Evolutionary conservation across 1,284 basidiomycete genomes (phyloP).

Genomic region (Mycena sp.): DNA sequence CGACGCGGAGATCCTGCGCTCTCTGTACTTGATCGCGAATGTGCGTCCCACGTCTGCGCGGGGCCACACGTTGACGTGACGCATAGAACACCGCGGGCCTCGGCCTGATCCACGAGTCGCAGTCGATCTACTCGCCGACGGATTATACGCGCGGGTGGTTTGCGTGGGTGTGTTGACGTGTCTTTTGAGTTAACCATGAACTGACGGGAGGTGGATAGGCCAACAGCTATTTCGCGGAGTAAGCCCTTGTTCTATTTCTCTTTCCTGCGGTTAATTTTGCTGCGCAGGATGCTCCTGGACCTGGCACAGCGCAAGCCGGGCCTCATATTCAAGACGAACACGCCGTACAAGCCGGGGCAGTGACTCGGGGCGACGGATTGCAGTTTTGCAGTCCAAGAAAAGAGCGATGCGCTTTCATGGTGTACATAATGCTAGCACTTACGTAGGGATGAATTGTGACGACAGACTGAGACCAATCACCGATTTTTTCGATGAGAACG

Average conservation of each 20-base stretch:
- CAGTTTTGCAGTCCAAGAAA: not conserved
- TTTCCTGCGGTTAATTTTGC: no score
- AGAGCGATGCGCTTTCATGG: no score
- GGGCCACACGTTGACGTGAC: no score
- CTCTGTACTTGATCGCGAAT: slow-evolving; percentile 71
- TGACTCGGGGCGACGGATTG: not conserved
- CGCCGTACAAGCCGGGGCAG: slow-evolving; percentile 57
- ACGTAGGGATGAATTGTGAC: no score
- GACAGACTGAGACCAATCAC: no score
- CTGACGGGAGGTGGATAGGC: slow-evolving; percentile 36
- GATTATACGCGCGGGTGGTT: slow-evolving; percentile 85
- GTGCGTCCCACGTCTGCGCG: slow-evolving; percentile 49
- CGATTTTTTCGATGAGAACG: no score
- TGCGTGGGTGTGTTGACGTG: slow-evolving; percentile 61
- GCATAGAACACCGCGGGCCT: slow-evolving; percentile 76
- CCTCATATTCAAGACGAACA: slow-evolving; percentile 64
- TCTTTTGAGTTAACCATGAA: slow-evolving; percentile 36
- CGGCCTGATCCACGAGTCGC: slow-evolving; percentile 82
- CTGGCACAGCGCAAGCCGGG: slow-evolving; percentile 77
- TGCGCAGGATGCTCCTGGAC: slow-evolving; percentile 68
- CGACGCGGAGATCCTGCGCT: slow-evolving; percentile 70
- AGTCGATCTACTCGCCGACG: slow-evolving; percentile 65
- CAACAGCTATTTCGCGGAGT: slow-evolving; percentile 28
- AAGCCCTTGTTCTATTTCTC: no score
- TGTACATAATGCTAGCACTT: no score